These are phyloP conservation scores for Anthoceros angustus DNA, from an alignment of 225 moss, liverwort and hornwort species.

Conservation along the genomic window DNA sequence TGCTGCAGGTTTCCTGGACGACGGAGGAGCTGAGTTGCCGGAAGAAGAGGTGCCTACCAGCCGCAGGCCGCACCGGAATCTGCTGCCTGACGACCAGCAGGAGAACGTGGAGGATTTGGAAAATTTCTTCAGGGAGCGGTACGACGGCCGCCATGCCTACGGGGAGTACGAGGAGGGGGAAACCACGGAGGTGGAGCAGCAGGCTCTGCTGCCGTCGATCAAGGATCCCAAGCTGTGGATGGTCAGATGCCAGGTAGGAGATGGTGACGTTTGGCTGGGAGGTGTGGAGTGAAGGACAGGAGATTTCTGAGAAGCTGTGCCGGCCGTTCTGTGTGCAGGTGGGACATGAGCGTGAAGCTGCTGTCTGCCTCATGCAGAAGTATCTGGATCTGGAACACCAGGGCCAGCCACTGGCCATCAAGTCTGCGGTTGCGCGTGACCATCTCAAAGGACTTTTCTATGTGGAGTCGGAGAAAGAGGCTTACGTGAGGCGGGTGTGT, in stretches of 20 bases:
- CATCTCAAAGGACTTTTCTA: slow-evolving; percentile 86
- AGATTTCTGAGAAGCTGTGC: neutral
- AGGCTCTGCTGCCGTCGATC: slow-evolving; percentile 77
- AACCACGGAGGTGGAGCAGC: slow-evolving; percentile 90
- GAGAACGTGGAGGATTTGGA: slow-evolving; percentile 92
- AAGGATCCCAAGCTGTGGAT: slow-evolving; percentile 97
- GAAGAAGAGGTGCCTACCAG: slow-evolving; percentile 45
- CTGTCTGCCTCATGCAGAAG: slow-evolving; percentile 91
- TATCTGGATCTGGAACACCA: slow-evolving; percentile 61
- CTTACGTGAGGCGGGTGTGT: slow-evolving; percentile 76
- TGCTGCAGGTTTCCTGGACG: slow-evolving; percentile 68
- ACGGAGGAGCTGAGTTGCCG: slow-evolving; percentile 40
- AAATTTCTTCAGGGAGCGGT: slow-evolving; percentile 76
- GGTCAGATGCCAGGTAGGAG: slow-evolving; percentile 69
- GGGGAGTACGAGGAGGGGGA: slow-evolving; percentile 85
- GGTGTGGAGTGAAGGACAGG: neutral
- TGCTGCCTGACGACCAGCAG: slow-evolving; percentile 58
- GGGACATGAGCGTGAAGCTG: slow-evolving; percentile 94
- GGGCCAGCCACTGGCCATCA: slow-evolving; percentile 70
- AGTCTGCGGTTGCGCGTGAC: slow-evolving; percentile 85
- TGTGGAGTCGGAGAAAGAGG: slow-evolving; percentile 89
- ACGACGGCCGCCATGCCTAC: slow-evolving; percentile 59
- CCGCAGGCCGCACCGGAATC: slow-evolving; percentile 49
- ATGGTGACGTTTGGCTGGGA: neutral
- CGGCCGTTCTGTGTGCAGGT: slow-evolving; percentile 28